These are phyloP conservation scores for Spergularia marina DNA, from an alignment of 148 eudicot species.

Conservation along the genomic window DNA sequence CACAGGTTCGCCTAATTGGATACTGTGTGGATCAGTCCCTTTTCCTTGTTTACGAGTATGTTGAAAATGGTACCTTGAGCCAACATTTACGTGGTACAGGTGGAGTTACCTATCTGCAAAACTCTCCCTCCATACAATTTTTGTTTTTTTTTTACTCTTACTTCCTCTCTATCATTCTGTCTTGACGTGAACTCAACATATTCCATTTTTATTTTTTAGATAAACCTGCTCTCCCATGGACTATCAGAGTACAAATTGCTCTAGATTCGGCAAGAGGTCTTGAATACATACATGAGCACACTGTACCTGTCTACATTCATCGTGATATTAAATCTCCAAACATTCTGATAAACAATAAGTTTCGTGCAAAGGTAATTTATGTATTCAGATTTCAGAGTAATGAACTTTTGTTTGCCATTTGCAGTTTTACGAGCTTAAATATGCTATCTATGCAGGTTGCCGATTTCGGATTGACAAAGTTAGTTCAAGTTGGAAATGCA, in stretches of 20 bases:
- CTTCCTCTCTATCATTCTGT: neutral
- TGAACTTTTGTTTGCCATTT: neutral
- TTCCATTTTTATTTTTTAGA: conserved; percentile 29
- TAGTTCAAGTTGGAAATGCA: conserved; percentile 66
- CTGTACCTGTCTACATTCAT: conserved; percentile 86
- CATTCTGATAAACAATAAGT: conserved; percentile 76
- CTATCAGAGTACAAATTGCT: conserved; percentile 88
- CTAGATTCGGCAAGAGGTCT: conserved; percentile 98
- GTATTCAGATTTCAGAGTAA: neutral
- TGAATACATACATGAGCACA: conserved; percentile 95
- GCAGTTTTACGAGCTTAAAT: neutral
- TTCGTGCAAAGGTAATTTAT: conserved; percentile 69
- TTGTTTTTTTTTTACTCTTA: neutral
- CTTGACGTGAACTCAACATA: neutral
- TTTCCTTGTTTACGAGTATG: conserved; percentile 77
- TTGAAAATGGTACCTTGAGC: conserved; percentile 80
- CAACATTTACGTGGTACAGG: conserved; percentile 78
- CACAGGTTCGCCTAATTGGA: conserved; percentile 85
- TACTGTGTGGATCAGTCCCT: conserved; percentile 80
- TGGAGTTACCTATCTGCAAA: conserved; percentile 21
- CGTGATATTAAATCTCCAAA: conserved; percentile 95
- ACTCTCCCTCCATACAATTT: neutral
- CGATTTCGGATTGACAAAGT: conserved; percentile 90
- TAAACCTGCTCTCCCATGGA: conserved; percentile 66
- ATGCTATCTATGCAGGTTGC: conserved; percentile 61